Base-by-base conservation (phyloP, 1,139 yeast species). In the Saccharomyces hybrid region DNA sequence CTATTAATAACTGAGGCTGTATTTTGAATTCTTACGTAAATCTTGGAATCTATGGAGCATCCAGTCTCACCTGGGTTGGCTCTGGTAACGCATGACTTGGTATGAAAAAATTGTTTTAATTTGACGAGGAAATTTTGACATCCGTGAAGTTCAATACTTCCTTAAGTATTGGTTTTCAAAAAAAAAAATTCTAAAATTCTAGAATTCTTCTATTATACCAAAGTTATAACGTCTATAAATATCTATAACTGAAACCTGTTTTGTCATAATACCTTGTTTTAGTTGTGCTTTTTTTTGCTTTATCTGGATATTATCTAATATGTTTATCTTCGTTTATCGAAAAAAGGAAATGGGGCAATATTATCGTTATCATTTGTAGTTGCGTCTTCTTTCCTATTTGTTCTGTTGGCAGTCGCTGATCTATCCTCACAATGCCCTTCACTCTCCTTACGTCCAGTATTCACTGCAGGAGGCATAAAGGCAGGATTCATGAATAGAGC, bases 401-500 rank as follows among this genome's bases (percentile, higher is more conserved):
- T 6, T 16, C 11, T 38, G 26, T 16, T 19, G 9, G 44, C 2
- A 11, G 25, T 7, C 13, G 26, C 26, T 7, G 19, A 16, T 11
- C 13, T 26, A 9, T 38, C 26, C 44, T 19, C 44, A 16, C 19
- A 19, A 9, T 38, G n/a, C 16, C 26, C 44, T 19, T 38, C 44
- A 11, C 44, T 38, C 26, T 38, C 44, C n/a, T 9, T 19, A 19
- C 9, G 44, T 23, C 44, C 44, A 38, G 44, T 11, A 16, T 8
- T 38, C 7, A 38, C 44, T 28, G 52, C 48, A n/a, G 52, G 48
- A 3, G 51, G 52, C 52, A 50, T 50, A 13, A 50, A 38, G 5
- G 52, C 52, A 6, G 52, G 52, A 16, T 44, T 50, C 52, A 50
- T 50, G 8, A 50, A 31, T n/a, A 50, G 25, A 19, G 52, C 28